phyloP scores from a whole-genome alignment of 2,329 filamentous ascomycete genomes.

The Ceratocystis diversiconidia region DNA sequence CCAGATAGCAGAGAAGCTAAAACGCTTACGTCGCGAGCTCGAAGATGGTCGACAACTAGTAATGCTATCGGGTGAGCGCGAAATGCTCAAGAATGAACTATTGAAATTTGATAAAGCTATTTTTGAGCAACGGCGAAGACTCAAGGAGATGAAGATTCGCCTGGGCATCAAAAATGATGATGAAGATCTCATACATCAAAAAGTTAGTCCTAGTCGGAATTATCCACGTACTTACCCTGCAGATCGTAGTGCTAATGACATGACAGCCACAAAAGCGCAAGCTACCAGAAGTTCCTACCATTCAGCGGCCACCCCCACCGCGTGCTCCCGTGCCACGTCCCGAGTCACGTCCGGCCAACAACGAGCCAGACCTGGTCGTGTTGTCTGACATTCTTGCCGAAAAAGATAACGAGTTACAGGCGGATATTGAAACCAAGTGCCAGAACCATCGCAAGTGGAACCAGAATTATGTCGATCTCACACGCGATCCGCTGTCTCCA shows the following conservation, averaged over 20 bases:
- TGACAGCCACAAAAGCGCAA: slow-evolving; percentile 59
- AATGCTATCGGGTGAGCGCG: slow-evolving; percentile 62
- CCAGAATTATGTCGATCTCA: slow-evolving; percentile 74
- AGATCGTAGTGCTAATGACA: slow-evolving; percentile 26
- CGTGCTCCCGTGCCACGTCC: slow-evolving; percentile 43
- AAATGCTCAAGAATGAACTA: slow-evolving; percentile 63
- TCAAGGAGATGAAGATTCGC: slow-evolving; percentile 80
- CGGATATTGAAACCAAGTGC: slow-evolving; percentile 74
- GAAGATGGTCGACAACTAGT: slow-evolving; percentile 78
- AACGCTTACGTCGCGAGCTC: slow-evolving; percentile 76
- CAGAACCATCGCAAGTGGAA: slow-evolving; percentile 88
- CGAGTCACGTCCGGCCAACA: slow-evolving; percentile 19
- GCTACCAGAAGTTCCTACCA: slow-evolving; percentile 39
- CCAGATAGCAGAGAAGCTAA: slow-evolving; percentile 87
- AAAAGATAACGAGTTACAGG: slow-evolving; percentile 65
- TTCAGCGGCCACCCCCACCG: slow-evolving; percentile 48
- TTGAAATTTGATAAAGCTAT: slow-evolving; percentile 60
- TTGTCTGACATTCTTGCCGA: slow-evolving; percentile 66
- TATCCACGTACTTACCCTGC: slow-evolving; percentile 19
- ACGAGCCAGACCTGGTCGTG: slow-evolving; percentile 65
- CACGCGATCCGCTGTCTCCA: slow-evolving; percentile 70
- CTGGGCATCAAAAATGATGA: slow-evolving; percentile 85
- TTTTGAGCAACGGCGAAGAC: slow-evolving; percentile 66
- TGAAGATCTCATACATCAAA: slow-evolving; percentile 87
- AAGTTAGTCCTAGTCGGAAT: slow-evolving; percentile 42